Base-by-base conservation (phyloP, 148 eudicot species). In the Spergularia bocconei region DNA sequence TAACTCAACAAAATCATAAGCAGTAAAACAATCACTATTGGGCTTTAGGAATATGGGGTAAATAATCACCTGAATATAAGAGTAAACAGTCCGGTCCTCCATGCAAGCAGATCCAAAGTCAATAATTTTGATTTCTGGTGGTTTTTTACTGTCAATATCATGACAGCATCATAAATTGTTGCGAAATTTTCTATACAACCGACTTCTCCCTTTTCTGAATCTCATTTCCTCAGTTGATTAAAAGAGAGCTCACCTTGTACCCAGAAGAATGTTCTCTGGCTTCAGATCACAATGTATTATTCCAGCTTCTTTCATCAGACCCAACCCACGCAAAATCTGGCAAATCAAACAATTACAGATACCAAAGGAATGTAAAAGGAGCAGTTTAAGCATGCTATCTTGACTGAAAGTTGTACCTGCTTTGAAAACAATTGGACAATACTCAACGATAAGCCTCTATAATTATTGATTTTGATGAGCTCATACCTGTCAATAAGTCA, bases 81-180 rank as follows among this genome's bases (percentile, higher is more conserved):
- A 95, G 86, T 95, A 95, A 70, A 95, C 97, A 71, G 98, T 95
- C 20, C 90, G 85, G 79, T 90, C 89, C 76, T 95, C 97, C 97
- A 87, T 89, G 85, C 98, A 95, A 33, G 98, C 98, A 72, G 98
- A 95, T 77, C 98, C 98, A 73, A 95, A 95, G 85, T 95, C 98
- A 38, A 95, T 95, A 71, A 95, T 92, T 87, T 95, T 95, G 71
- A 95, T 86, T 90, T 81, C 96, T 63, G 96, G 88, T 68, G 96
- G 97, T 82, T 90, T 94, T 71, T 73, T 81, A 80, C 97, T 92
- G 89, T 73, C 77, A 88, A 83, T 75, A 79, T 79, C 72, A 85
- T 54, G 59, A 71, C 21, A 76, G 33, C 52, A 70, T 74, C 77
- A 77, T 66, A 48, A 44, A 79, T 48, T 67, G 75, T 41, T 47